phyloP scores from a whole-genome alignment of 805 yeast species.

The Yamadazyma takamatsuzukensis region DNA sequence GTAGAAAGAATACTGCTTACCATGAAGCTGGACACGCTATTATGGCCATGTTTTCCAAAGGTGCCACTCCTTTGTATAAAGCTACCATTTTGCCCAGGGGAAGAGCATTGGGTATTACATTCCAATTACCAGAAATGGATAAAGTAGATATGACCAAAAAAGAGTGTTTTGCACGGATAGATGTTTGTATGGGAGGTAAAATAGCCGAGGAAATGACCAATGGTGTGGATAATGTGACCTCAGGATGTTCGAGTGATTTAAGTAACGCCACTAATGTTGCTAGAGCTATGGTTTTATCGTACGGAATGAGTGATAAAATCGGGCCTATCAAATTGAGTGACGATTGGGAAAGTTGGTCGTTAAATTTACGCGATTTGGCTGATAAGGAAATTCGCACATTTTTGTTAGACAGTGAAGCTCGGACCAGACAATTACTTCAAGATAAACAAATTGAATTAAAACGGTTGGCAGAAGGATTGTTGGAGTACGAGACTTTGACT shows the following conservation, averaged over 20 bases:
- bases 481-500: slow-evolving; percentile 93
- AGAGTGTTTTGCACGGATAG: slow-evolving; percentile 88
- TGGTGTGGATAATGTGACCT: slow-evolving; percentile 88
- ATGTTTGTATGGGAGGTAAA: slow-evolving; percentile 99
- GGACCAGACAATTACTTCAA: slow-evolving; percentile 67
- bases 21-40: slow-evolving; percentile 99
- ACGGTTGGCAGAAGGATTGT: slow-evolving; percentile 85
- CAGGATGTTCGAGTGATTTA: slow-evolving; percentile 93
- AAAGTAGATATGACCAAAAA: slow-evolving; percentile 87
- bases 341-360: slow-evolving; percentile 94
- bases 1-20: slow-evolving; percentile 90
- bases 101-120: slow-evolving; percentile 92
- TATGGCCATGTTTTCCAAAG: slow-evolving; percentile 91
- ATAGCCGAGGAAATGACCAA: slow-evolving; percentile 92
- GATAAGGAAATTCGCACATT: slow-evolving; percentile 85
- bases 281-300: slow-evolving; percentile 92
- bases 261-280: slow-evolving; percentile 89
- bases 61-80: slow-evolving; percentile 93
- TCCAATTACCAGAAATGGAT: slow-evolving; percentile 97
- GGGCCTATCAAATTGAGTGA: slow-evolving; percentile 91
- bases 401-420: slow-evolving; percentile 69
- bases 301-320: slow-evolving; percentile 91
- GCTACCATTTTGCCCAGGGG: slow-evolving; percentile 98
- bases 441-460: slow-evolving; percentile 68
- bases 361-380: slow-evolving; percentile 80